Evolutionary conservation across 495 filamentous ascomycete species (phyloP).

Genomic region (Trichoderma erinaceum): DNA sequence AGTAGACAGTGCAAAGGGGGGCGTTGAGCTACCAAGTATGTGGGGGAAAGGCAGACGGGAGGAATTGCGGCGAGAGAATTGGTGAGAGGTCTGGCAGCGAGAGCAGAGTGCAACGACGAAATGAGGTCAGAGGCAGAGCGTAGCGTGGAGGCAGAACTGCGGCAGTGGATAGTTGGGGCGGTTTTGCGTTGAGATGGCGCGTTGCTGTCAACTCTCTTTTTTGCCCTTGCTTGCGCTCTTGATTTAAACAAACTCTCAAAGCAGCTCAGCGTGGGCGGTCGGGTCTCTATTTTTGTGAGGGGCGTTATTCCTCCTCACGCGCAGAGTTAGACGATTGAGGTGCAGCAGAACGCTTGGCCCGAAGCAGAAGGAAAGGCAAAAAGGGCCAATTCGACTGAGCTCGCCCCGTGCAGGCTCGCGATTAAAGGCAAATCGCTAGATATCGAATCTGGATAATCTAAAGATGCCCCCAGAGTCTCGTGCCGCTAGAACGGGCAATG

Average conservation of each 20-base stretch:
- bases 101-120: conserved; percentile 2
- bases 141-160: conserved; percentile 10
- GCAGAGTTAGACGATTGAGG: background rate
- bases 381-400: background rate
- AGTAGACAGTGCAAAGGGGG: background rate
- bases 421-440: conserved; percentile 2
- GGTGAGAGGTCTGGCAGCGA: background rate
- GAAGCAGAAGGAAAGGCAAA: background rate
- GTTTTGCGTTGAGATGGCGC: background rate
- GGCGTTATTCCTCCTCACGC: background rate
- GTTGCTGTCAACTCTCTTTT: background rate
- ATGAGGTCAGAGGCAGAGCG: conserved; percentile 12
- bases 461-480: background rate
- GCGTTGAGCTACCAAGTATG: background rate
- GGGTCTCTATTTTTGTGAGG: background rate
- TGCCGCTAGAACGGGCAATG: background rate
- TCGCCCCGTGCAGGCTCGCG: background rate
- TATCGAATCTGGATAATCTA: background rate
- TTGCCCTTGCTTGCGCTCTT: background rate
- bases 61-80: background rate
- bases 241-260: conserved; percentile 2
- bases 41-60: conserved; percentile 5
- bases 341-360: background rate
- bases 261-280: background rate
- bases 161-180: conserved; percentile 11